Evolutionary conservation across 106 monocot species (phyloP).

Genomic region (Apostasia ramifera): DNA sequence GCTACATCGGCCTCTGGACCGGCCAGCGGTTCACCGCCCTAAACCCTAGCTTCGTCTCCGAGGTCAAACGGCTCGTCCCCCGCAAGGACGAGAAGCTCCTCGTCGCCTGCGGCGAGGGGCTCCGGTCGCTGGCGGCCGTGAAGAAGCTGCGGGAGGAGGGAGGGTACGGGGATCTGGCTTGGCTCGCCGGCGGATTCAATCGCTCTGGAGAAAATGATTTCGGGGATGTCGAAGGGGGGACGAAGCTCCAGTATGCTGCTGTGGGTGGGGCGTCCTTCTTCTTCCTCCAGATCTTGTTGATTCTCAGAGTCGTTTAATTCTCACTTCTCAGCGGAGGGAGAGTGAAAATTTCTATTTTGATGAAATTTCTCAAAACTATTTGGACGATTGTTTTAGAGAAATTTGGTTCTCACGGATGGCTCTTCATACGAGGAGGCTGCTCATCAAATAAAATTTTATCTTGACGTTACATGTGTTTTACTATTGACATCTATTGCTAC

Average conservation of each 20-base stretch:
- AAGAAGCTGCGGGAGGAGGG: constrained; percentile 31
- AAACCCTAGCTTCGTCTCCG: constrained; percentile 46
- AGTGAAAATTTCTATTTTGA: no score
- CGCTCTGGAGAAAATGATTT: constrained; percentile 41
- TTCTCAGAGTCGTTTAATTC: constrained; percentile 40
- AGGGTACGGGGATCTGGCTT: constrained; percentile 78
- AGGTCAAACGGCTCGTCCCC: constrained; percentile 37
- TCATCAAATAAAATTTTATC: no score
- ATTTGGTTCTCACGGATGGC: no score
- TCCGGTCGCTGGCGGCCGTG: constrained; percentile 83
- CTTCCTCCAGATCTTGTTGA: constrained; percentile 65
- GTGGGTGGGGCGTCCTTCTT: constrained; percentile 78
- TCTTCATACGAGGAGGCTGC: no score
- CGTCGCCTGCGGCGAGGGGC: constrained; percentile 89
- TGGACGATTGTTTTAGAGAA: no score
- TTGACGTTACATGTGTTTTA: no score
- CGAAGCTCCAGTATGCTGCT: constrained; percentile 76
- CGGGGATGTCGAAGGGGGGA: constrained; percentile 44
- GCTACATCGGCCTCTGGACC: constrained; percentile 87
- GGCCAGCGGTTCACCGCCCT: constrained; percentile 69
- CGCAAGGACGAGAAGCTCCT: constrained; percentile 72
- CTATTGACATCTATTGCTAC: no score
- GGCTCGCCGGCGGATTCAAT: constrained; percentile 88
- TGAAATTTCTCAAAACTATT: no score
- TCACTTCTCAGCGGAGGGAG: constrained; percentile 2